phyloP scores from a whole-genome alignment of 768 basidiomycete genomes.

The Phylloporus sp. region DNA sequence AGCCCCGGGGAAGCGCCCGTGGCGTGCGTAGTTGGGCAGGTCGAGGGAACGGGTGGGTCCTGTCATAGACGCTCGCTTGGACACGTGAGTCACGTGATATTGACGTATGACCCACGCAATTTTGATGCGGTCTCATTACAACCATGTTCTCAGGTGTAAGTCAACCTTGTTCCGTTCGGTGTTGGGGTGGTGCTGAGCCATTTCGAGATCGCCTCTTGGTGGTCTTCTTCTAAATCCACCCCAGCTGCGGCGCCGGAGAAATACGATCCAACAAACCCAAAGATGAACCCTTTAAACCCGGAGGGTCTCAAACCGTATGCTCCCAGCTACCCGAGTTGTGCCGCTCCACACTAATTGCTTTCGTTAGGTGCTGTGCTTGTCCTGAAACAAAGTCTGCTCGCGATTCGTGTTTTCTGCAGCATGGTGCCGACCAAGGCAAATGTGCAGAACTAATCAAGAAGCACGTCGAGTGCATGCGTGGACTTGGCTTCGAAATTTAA shows the following conservation, averaged over 20 bases:
- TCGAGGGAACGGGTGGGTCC: too few species aligned
- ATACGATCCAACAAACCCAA: constrained; percentile 71
- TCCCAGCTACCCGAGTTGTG: background rate
- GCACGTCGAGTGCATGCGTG: constrained; percentile 89
- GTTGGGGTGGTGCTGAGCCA: background rate
- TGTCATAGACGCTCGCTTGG: too few species aligned
- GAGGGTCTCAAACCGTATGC: constrained; percentile 92
- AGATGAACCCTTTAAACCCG: constrained; percentile 86
- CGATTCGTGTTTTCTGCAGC: constrained; percentile 88
- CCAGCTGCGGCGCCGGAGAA: constrained; percentile 34
- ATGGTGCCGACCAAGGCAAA: constrained; percentile 62
- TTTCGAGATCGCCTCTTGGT: constrained; percentile 48
- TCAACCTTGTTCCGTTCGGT: background rate
- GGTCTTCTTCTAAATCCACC: constrained; percentile 40
- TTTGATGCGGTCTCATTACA: background rate
- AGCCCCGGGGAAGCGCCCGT: background rate
- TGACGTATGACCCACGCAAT: too few species aligned
- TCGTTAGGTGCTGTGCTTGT: constrained; percentile 86
- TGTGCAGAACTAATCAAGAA: constrained; percentile 76
- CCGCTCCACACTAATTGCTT: background rate
- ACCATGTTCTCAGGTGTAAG: constrained; percentile 45
- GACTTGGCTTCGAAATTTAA: constrained; percentile 82
- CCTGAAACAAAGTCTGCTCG: constrained; percentile 88
- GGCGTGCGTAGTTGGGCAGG: background rate
- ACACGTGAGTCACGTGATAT: too few species aligned